These are phyloP conservation scores for Solanum infundibuliforme DNA, from an alignment of 257 asterid species.

Conservation along the genomic window DNA sequence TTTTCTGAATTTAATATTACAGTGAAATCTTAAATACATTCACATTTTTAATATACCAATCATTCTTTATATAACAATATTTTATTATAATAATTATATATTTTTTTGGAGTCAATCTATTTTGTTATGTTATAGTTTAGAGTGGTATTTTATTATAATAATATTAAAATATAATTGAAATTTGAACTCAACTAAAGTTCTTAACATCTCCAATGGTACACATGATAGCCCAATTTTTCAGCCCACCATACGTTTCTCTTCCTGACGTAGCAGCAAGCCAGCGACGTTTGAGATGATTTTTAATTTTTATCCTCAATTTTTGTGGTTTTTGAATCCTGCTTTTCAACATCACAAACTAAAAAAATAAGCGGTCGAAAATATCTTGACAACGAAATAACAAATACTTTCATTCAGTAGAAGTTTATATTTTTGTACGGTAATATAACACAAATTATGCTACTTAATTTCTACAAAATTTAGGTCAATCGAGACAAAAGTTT, in stretches of 20 bases:
- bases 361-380: background rate
- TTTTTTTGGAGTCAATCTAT: no score
- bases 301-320: background rate
- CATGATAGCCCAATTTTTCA: background rate
- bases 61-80: background rate
- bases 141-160: no score
- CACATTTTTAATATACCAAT: background rate
- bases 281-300: background rate
- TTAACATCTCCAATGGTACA: background rate
- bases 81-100: background rate
- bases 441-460: background rate
- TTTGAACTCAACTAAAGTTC: no score
- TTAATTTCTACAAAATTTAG: background rate
- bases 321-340: background rate
- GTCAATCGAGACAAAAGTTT: background rate
- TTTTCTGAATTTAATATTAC: background rate
- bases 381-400: background rate
- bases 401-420: background rate
- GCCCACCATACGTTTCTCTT: background rate
- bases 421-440: background rate
- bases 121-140: no score
- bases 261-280: background rate
- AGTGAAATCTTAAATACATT: background rate
- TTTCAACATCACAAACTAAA: background rate
- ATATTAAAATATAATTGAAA: no score